phyloP scores from a whole-genome alignment of 371 early-diverging fungal species.

The Synchytrium microbalum region DNA sequence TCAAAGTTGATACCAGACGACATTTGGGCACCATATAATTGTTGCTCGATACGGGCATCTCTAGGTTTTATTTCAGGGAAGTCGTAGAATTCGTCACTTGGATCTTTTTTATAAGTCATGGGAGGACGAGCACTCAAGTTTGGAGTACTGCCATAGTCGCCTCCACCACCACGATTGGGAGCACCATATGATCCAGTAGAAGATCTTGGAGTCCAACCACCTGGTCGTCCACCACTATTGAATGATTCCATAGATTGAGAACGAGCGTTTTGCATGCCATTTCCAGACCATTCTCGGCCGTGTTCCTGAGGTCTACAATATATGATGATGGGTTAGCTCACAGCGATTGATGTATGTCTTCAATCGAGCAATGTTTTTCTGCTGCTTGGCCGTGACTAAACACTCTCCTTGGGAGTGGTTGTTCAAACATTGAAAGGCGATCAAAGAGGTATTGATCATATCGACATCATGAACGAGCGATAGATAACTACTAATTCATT shows the following conservation, averaged over 20 bases:
- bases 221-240: neutral
- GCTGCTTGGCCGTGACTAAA: no score
- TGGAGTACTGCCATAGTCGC: neutral
- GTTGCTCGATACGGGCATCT: constrained; percentile 67
- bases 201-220: neutral
- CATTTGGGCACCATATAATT: constrained; percentile 60
- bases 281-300: no score
- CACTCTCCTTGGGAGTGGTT: no score
- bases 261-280: neutral
- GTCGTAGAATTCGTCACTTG: constrained; percentile 38
- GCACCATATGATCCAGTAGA: neutral
- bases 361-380: no score
- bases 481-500: no score
- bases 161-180: neutral
- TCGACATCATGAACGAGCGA: no score
- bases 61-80: constrained; percentile 41
- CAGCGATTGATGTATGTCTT: no score
- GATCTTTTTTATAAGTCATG: constrained; percentile 54
- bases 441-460: no score
- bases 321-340: no score
- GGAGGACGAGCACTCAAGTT: neutral
- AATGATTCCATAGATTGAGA: neutral
- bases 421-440: no score
- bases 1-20: constrained; percentile 93
- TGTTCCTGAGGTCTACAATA: no score